Evolutionary conservation across 169 alveolate species (phyloP), one percentile per base, ranked within the genome.

Genomic region (Cryptosporidium canis): DNA sequence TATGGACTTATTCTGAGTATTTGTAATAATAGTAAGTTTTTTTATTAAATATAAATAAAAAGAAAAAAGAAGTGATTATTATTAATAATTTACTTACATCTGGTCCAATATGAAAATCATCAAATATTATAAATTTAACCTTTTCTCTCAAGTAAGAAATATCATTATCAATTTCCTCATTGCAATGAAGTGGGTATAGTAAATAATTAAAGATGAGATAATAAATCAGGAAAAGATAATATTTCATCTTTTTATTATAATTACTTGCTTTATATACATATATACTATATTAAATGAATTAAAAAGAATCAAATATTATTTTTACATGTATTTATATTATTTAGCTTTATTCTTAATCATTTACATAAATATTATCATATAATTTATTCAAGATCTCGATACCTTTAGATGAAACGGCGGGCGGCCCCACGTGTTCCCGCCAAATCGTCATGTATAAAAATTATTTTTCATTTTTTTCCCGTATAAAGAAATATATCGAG

Each of bases 41-140:
- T 31, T 9, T 61, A 16, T 14, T 33, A 1, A 48, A 29, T 44
- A 12, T 35, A 27, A 31, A 16, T 68, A 45, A 45, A 14, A 1
- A 18, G 14, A 33, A 35, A 18, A 21, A 33, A 35, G 8, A 29
- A 14, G 41, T 35, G 11, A 8, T 31, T 5, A 66, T 66, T 1
- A 45, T 27, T 21, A 21, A 27, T 24, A 9, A 68, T 1, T 27
- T 14, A 77, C 87, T 77, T 77, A 77, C 87, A 77, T 77, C 72
- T 16, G 87, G 39, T 77, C 72, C 87, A 39, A 55, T 58, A 27
- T 35, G 65, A 77, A 77, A 77, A 41, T 77, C 71, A 55, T 77
- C 87, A 58, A 58, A 77, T 55, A 77, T 58, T 16, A 77, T 41
- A 61, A 77, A 77, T 61, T 39, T 24, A 9, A 77, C 72, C 24